These are phyloP conservation scores for Wickerhamomyces silvicola DNA, from an alignment of 805 yeast species.

Conservation along the genomic window DNA sequence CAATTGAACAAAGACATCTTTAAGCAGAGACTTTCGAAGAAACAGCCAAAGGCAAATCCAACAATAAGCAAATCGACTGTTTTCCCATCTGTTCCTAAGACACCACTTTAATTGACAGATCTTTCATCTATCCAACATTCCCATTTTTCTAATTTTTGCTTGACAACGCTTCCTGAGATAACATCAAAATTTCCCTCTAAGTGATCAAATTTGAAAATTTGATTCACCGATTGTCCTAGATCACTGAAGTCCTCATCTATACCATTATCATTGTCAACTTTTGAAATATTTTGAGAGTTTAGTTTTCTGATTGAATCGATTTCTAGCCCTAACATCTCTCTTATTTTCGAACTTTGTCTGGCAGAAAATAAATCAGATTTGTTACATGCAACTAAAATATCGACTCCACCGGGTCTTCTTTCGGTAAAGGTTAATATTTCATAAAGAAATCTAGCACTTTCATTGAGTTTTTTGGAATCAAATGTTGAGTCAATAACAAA, in stretches of 20 bases:
- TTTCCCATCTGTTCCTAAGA: constrained; percentile 29
- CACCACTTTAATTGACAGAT: constrained; percentile 46
- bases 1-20: constrained; percentile 34
- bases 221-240: constrained; percentile 33
- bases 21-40: constrained; percentile 29
- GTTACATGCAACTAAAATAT: constrained; percentile 73
- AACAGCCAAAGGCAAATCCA: constrained; percentile 19
- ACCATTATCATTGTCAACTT: constrained; percentile 24
- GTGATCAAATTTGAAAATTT: constrained; percentile 54
- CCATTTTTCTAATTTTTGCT: constrained; percentile 52
- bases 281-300: constrained; percentile 32
- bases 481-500: constrained; percentile 74
- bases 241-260: constrained; percentile 37
- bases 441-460: constrained; percentile 53
- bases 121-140: constrained; percentile 74
- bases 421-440: constrained; percentile 60
- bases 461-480: constrained; percentile 40
- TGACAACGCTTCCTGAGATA: constrained; percentile 64
- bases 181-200: constrained; percentile 72
- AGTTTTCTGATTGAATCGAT: constrained; percentile 48
- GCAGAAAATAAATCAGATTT: constrained; percentile 83
- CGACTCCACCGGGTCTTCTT: constrained; percentile 58
- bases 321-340: constrained; percentile 54
- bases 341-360: constrained; percentile 59
- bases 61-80: constrained; percentile 26